phyloP scores from a whole-genome alignment of 2,329 filamentous ascomycete genomes.

The Colletotrichum graminicola region DNA sequence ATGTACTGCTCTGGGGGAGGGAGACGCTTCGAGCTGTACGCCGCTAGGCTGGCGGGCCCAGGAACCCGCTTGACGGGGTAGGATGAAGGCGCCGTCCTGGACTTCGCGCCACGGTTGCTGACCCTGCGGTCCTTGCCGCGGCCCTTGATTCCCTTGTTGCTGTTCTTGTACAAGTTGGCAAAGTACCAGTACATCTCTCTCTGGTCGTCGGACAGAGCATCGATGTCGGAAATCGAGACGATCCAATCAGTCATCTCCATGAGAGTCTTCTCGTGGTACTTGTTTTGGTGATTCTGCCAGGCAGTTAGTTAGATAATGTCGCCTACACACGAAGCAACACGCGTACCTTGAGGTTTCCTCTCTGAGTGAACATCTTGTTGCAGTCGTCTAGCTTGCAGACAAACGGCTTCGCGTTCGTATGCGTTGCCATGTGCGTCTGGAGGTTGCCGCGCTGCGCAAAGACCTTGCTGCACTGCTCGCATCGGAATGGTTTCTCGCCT shows the following conservation, averaged over 20 bases:
- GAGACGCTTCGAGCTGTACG: slow-evolving; percentile 38
- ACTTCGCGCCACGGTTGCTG: slow-evolving; percentile 45
- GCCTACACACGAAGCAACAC: not conserved
- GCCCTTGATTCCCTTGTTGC: slow-evolving; percentile 98
- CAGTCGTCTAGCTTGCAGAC: slow-evolving; percentile 86
- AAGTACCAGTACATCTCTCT: slow-evolving; percentile 88
- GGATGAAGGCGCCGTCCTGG: slow-evolving; percentile 42
- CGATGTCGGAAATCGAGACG: slow-evolving; percentile 70
- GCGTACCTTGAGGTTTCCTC: slow-evolving; percentile 89
- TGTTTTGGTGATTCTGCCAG: slow-evolving; percentile 87
- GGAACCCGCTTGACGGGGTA: slow-evolving; percentile 40
- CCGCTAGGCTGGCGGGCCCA: slow-evolving; percentile 33
- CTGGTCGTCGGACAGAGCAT: slow-evolving; percentile 75
- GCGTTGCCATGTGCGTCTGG: slow-evolving; percentile 84
- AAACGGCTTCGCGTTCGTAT: slow-evolving; percentile 82
- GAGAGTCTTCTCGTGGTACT: slow-evolving; percentile 85
- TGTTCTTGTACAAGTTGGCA: slow-evolving; percentile 91
- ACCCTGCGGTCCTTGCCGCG: slow-evolving; percentile 87
- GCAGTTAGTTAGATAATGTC: slow-evolving; percentile 9
- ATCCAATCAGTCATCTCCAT: slow-evolving; percentile 78
- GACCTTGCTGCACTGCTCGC: slow-evolving; percentile 81
- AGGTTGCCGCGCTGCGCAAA: slow-evolving; percentile 92
- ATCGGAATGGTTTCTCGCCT: slow-evolving; percentile 86
- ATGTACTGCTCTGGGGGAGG: slow-evolving; percentile 40
- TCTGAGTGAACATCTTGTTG: slow-evolving; percentile 88